Evolutionary conservation across 23 red algal genomes (phyloP), one percentile per base, ranked within the genome.

Genomic region (Gracilariopsis chorda): DNA sequence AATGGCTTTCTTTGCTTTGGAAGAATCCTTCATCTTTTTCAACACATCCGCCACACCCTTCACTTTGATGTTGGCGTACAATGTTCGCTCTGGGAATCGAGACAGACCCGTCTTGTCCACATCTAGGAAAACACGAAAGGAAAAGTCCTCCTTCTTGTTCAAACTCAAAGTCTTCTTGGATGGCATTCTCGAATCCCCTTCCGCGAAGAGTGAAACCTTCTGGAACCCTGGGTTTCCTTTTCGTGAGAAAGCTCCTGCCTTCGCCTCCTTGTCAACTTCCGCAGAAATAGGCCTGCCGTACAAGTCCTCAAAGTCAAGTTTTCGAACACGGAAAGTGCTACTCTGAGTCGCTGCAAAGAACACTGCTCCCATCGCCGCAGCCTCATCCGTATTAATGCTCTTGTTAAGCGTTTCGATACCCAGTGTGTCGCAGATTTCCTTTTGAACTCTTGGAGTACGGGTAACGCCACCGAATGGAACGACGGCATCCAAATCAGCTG

Each of bases 311-410:
- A 96, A 67, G 40, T 84, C 94, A 11, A 96, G 45, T 30, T 77
- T 82, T n/a, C 89, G 88, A 8, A 96, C 94, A 0, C 91, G 85
- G 72, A 87, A 98, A 2, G 88, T 85, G 53, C 90, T 87, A 40
- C 90, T 94, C 62, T 90, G 56, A 23, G 83, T 80, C 20, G 93
- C 93, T 4, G 94, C 92, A 47, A 93, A 89, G 82, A 81, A 96
- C 40, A 88, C 93, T 14, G 90, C 68, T 2, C 97, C 93, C 63
- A 82, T 92, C 0, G 94, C 93, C 2, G 96, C 96, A 20, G 93
- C 96, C 52, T 99, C 97, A 62, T 99, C 97, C 20, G 93, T 93
- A 30, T 99, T 95, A 41, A 99, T 90, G 48, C 89, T 99, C 83
- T 94, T 96, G 77, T 94, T 95, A 4, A 95, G 60, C 0, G 86